Base-by-base conservation (phyloP, 2,329 filamentous ascomycete species). In the Cryphonectria parasitica region DNA sequence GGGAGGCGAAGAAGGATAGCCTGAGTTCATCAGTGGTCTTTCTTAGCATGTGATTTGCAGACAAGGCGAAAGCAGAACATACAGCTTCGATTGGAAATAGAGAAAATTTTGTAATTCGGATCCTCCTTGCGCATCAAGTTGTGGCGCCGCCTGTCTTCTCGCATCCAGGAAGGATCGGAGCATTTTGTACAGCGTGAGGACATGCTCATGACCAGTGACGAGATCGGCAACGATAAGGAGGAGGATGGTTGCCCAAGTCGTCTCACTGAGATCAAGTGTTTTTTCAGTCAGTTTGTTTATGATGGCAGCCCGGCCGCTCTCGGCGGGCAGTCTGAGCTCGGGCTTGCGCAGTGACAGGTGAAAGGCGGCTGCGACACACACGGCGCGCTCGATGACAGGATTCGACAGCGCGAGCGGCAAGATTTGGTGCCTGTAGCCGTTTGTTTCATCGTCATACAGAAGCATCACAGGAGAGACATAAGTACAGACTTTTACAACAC, bases 341-440 rank as follows among this genome's bases (percentile, higher is more conserved):
- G 71, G 71, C 25, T 31, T 64, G 11, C 52, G 58, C n/a, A 52
- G 49, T 17, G 71, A 72, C 45, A 70, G 28, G 52, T 72, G 71
- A 66, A 72, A 72, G 11, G 71, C 71, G 15, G 71, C 71, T 3
- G 71, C 68, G 45, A 72, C 68, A 25, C 71, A 72, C n/a, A 72
- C 71, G 43, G 71, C 71, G 31, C 71, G 68, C 64, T 69, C 68
- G 22, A 72, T 61, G 19, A 72, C 36, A 41, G 71, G 71, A 15
- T 66, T 65, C 1, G 64, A 64, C 17, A 70, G 68, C 2, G 71
- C 65, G n/a, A 72, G 68, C 19, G 71, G 71, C 0, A 72, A 54
- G n/a, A 72, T 68, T 34, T 72, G 68, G n/a, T 69, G 65, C 3
- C 71, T 25, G 15, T 72, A 72, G 25, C 71, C 71, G 61, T 72